Base-by-base conservation (phyloP, 1,284 basidiomycete genomes). In the Vanrija pseudolonga region DNA sequence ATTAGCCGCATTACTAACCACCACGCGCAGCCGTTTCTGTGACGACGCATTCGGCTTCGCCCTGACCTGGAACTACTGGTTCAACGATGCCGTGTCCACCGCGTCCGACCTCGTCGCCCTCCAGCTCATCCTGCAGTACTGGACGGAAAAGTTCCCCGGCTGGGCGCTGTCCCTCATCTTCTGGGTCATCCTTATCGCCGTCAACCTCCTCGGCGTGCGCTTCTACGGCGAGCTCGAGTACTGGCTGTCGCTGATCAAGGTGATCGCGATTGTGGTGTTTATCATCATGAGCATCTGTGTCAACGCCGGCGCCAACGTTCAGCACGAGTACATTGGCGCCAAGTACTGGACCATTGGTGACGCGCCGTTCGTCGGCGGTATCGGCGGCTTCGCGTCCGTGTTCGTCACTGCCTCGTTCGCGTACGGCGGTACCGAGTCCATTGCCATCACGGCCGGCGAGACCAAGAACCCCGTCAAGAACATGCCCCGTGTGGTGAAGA, bases 41-140 rank as follows among this genome's bases (percentile, higher is more conserved):
- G 85, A 90, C 68, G 85, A 86, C 7, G 85, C 89, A 0, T 80
- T 90, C 57, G 85, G 85, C 1, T 90, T 90, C 66, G 83, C 88
- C 11, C 84, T 88, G 82, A 88, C 88, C 52, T 90, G 86, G 86
- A 86, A 88, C 67, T 89, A 89, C 69, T 86, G 85, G 83, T 87
- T 86, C 70, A 86, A 85, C 66, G 88, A 85, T 72, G 65, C 74
- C 20, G 77, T 79, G 56, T 74, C 88, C 51, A 79, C 90, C 14
- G 88, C 89, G 3, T 85, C 87, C 5, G 89, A 92, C 65, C 76
- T 92, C 11, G 84, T 84, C 53, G 89, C 89, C 18, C 83, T 86
- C 0, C 81, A 88, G 6, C 82, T 91, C n/a, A 76, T 92, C n/a
- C 85, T 91, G 61, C 81, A 85, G 45, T 87, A 83, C 67, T 91